phyloP scores from a whole-genome alignment of 352 stramenopile genomes.

The Globisporangium viniferum region DNA sequence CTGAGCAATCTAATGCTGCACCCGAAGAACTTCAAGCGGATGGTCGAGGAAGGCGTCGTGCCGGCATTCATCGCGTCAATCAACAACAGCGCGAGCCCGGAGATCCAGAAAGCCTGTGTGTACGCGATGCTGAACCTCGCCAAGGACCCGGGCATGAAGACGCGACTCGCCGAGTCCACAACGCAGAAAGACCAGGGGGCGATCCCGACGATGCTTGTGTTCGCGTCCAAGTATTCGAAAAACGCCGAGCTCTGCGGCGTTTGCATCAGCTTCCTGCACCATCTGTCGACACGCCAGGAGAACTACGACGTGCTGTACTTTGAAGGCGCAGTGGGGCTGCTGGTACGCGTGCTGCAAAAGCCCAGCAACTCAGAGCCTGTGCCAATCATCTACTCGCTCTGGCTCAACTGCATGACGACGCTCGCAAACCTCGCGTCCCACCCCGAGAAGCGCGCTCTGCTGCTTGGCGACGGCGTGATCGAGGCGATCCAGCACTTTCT shows the following conservation, averaged over 20 bases:
- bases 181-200: conserved; percentile 37
- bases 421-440: conserved; percentile 60
- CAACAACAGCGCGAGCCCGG: conserved; percentile 39
- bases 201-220: conserved; percentile 62
- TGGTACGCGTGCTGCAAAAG: conserved; percentile 57
- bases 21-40: conserved; percentile 67
- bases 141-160: conserved; percentile 71
- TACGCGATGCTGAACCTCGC: conserved; percentile 78
- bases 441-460: conserved; percentile 26
- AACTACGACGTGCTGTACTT: conserved; percentile 67
- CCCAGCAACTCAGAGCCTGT: conserved; percentile 30
- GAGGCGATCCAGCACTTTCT: conserved; percentile 68
- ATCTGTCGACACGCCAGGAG: conserved; percentile 59
- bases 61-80: conserved; percentile 61
- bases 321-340: conserved; percentile 53
- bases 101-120: conserved; percentile 75
- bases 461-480: conserved; percentile 61
- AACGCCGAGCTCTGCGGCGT: conserved; percentile 64
- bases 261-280: conserved; percentile 66
- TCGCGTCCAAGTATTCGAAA: conserved; percentile 52
- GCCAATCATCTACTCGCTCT: conserved; percentile 50
- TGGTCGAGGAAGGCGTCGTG: conserved; percentile 80
- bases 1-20: conserved; percentile 83
- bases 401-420: conserved; percentile 45
- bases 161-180: conserved; percentile 48